Percentiles rank a stretch among this genome's conserved stretches.
phyloP scores from a whole-genome alignment of 108 stramenopile species.

The Nitzschia sp. region DNA sequence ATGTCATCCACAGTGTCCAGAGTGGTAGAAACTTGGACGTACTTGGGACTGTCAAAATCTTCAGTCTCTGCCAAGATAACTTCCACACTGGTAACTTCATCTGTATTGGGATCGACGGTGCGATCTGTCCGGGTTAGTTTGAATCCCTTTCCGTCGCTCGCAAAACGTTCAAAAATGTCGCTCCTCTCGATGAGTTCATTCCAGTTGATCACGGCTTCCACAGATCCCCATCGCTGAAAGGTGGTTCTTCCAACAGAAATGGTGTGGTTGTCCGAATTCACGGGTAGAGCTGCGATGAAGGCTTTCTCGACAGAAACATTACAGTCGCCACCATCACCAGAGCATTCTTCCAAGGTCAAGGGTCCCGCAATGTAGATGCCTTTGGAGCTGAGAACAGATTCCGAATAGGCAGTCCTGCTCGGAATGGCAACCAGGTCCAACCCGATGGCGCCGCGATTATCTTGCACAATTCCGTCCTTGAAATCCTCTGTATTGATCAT shows the following conservation, averaged over 20 bases:
- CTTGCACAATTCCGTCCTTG: conserved; percentile 13
- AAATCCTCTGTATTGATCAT: conserved; percentile 51
- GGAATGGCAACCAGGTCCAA: conserved; percentile 38
- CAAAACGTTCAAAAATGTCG: conserved; percentile 45
- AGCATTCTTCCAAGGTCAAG: conserved; percentile 35
- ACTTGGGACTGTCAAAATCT: background rate
- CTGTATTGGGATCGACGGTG: background rate
- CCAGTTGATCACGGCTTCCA: conserved; percentile 42
- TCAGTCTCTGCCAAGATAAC: conserved; percentile 12
- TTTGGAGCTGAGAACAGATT: conserved; percentile 38
- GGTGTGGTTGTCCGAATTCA: conserved; percentile 34
- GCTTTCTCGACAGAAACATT: conserved; percentile 23
- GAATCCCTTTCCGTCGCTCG: conserved; percentile 38
- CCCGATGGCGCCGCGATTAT: conserved; percentile 32
- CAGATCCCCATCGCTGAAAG: conserved; percentile 62
- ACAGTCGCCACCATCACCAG: conserved; percentile 13
- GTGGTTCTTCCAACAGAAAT: conserved; percentile 42
- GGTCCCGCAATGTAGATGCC: conserved; percentile 62
- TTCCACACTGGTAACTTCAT: background rate
- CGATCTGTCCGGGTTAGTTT: conserved; percentile 52
- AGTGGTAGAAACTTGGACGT: background rate
- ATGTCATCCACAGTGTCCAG: conserved; percentile 15
- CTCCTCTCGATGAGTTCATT: conserved; percentile 31
- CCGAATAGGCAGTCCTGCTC: conserved; percentile 7
- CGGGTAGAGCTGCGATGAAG: conserved; percentile 53